Conservation (phyloP, 768 basidiomycete genomes). For the Inosperma sp. region DNA sequence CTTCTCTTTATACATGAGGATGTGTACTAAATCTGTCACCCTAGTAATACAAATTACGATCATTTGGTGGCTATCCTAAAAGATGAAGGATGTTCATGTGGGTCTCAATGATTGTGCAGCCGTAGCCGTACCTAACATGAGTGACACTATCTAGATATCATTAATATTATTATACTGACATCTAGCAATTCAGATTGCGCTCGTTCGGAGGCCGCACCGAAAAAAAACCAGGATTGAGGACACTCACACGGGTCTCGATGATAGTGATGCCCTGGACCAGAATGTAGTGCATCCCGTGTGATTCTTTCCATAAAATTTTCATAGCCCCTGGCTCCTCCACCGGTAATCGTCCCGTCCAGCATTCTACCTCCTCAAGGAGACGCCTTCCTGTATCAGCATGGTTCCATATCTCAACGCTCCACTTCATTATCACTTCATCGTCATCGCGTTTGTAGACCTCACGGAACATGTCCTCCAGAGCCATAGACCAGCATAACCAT, state of each 20-base stretch:
- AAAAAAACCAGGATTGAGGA: slow-evolving; percentile 1
- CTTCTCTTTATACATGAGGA: too few relatives aligned
- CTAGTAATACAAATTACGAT: background rate
- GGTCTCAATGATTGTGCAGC: too few relatives aligned
- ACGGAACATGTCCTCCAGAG: slow-evolving; percentile 2
- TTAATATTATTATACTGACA: too few relatives aligned
- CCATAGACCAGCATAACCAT: background rate
- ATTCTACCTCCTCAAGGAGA: slow-evolving; percentile 1
- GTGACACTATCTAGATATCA: too few relatives aligned
- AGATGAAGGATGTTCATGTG: too few relatives aligned
- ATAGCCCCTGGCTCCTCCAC: background rate
- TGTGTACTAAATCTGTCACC: background rate
- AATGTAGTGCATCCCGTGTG: background rate
- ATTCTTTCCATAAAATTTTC: slow-evolving; percentile 2
- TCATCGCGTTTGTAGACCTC: background rate
- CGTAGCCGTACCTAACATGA: too few relatives aligned
- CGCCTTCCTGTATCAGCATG: background rate
- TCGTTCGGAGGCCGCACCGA: background rate
- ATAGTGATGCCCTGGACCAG: slow-evolving; percentile 5
- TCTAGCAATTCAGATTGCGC: too few relatives aligned
- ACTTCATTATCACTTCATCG: background rate
- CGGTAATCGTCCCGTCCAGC: background rate
- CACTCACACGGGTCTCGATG: slow-evolving; percentile 5
- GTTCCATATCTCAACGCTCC: slow-evolving; percentile 3
- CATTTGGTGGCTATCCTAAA: too few relatives aligned